Base-by-base conservation (phyloP, 768 basidiomycete genomes). In the Tulasnella sp. region DNA sequence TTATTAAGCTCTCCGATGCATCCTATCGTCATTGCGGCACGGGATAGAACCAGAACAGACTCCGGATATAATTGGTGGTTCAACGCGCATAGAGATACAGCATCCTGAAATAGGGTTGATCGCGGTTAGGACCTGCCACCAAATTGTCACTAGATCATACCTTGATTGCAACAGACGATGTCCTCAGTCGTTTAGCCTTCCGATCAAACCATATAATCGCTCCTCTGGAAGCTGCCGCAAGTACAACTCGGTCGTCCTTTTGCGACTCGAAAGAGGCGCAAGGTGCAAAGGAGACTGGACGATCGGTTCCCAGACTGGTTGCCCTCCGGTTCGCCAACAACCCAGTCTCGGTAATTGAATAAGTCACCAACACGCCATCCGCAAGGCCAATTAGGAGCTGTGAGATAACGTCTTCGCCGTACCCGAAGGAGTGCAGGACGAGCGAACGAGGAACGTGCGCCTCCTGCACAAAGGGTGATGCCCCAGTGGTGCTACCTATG, bases 151-250 rank as follows among this genome's bases (percentile, higher is more conserved):
- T 39, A n/a, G n/a, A 10, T 39, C 57, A n/a, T 42, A 89, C 90
- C 87, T 92, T 94, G 73, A 94, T 82, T 84, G 90, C 89, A 40
- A 95, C 87, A 0, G 92, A 89, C 11, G 93, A 92, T 81, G 89
- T 88, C 32, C 51, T 75, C 16, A 75, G 15, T 84, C 79, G 75
- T 26, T 75, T 55, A 11, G 48, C 15, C 51, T 61, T 75, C 18
- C 57, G 20, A 42, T 75, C 75, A 85, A 88, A 90, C 48, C 88
- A 91, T 61, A 96, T 84, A 18, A 95, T 85, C 6, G 90, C 89
- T 11, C 92, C 89, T 76, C 91, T 85, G 79, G 89, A 91, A 10
- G 92, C 92, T 40, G 87, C 89, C 10, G 92, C 94, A 80, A 97
- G 88, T 0, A 96, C 88, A 3, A 88, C 84, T 32, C 83, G 83